Percentiles rank a stretch among this genome's conserved stretches.
Evolutionary conservation across 2,329 filamentous ascomycete genomes (phyloP).

Genomic region (Fusarium temperatum): DNA sequence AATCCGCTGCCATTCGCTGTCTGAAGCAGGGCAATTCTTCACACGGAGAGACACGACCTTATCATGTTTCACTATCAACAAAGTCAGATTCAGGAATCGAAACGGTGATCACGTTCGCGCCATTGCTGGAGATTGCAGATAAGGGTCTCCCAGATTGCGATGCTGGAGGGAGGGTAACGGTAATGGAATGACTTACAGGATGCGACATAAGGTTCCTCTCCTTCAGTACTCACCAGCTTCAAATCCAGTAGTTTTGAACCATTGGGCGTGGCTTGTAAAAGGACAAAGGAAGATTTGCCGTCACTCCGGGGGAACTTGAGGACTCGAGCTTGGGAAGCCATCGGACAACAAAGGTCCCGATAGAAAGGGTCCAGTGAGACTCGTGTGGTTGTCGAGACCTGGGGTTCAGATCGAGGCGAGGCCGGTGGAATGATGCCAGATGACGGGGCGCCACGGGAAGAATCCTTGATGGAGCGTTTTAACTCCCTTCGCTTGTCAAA

Average conservation of each 20-base stretch:
- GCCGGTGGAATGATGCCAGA: conserved; percentile 27
- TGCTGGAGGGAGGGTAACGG: conserved; percentile 20
- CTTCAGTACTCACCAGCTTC: conserved; percentile 74
- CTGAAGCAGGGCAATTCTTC: conserved; percentile 62
- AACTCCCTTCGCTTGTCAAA: conserved; percentile 10
- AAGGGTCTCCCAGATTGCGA: conserved; percentile 25
- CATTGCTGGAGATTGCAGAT: conserved; percentile 32
- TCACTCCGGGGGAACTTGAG: conserved; percentile 68
- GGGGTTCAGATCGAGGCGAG: conserved; percentile 20
- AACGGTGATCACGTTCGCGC: conserved; percentile 27
- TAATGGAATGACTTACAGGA: conserved; percentile 59
- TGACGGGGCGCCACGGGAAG: conserved; percentile 14
- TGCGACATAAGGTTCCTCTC: conserved; percentile 66
- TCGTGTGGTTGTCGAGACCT: neutral
- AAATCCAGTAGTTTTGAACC: conserved; percentile 67
- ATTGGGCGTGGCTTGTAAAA: conserved; percentile 66
- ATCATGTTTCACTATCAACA: conserved; percentile 63
- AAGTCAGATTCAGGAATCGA: conserved; percentile 34
- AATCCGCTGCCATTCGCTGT: conserved; percentile 73
- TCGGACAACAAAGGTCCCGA: conserved; percentile 13
- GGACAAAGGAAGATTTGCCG: conserved; percentile 61
- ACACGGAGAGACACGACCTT: conserved; percentile 61
- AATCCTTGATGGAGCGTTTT: conserved; percentile 18
- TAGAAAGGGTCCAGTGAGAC: neutral
- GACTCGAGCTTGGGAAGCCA: conserved; percentile 49